phyloP scores from a whole-genome alignment of 768 basidiomycete genomes.

The Fomitopsis pulvina region DNA sequence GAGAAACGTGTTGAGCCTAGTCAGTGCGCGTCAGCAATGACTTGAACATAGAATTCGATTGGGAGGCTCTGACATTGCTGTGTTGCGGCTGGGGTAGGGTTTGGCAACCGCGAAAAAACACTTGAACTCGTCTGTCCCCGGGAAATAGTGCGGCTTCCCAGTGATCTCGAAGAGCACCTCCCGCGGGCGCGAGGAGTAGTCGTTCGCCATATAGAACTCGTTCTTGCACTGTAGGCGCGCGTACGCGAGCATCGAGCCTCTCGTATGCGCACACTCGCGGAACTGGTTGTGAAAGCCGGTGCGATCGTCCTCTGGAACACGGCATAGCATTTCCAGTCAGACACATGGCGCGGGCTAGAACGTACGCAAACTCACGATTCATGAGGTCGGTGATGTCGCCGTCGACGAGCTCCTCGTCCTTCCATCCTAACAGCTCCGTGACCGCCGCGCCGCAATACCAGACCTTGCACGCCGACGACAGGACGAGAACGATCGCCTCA shows the following conservation, averaged over 20 bases:
- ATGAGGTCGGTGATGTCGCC: conserved; percentile 57
- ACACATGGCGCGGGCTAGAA: neutral
- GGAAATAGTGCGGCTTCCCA: conserved; percentile 51
- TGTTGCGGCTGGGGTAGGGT: conserved; percentile 71
- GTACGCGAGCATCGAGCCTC: conserved; percentile 48
- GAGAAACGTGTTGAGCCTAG: conserved; percentile 63
- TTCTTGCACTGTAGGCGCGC: conserved; percentile 51
- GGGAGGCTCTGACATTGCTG: conserved; percentile 45
- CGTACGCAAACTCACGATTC: conserved; percentile 39
- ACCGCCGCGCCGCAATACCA: conserved; percentile 66
- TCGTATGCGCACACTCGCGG: conserved; percentile 44
- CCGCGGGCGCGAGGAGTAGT: conserved; percentile 17
- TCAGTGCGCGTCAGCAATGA: conserved; percentile 3
- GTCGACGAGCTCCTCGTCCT: conserved; percentile 65
- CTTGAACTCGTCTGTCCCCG: conserved; percentile 32
- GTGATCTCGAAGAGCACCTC: conserved; percentile 67
- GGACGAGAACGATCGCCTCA: conserved; percentile 62
- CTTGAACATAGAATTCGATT: conserved; percentile 1
- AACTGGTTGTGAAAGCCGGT: conserved; percentile 40
- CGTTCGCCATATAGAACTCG: conserved; percentile 22
- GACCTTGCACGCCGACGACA: conserved; percentile 56
- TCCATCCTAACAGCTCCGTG: conserved; percentile 73
- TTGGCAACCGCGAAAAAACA: conserved; percentile 73
- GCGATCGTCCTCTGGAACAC: conserved; percentile 49
- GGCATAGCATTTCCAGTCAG: conserved; percentile 1